Percentiles rank a stretch among this genome's conserved stretches.
Conservation (phyloP, 2,329 filamentous ascomycete species). For the Neofusicoccum kwambonambiense region DNA sequence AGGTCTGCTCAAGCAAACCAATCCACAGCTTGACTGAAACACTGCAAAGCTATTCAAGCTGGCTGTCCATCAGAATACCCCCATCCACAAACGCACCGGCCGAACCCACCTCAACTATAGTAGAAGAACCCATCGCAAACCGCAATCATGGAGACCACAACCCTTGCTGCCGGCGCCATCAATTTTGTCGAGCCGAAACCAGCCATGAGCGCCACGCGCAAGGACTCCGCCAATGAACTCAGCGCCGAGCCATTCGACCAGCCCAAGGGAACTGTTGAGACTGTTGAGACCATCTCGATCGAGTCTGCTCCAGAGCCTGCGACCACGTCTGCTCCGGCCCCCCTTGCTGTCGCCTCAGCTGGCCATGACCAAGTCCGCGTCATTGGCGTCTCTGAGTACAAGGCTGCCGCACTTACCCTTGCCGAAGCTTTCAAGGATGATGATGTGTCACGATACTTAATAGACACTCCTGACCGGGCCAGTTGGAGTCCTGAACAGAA, state of each 20-base stretch:
- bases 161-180: slow-evolving; percentile 30
- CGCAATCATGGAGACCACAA: slow-evolving; percentile 48
- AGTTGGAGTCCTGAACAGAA: slow-evolving; percentile 64
- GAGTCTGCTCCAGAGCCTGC: slow-evolving; percentile 29
- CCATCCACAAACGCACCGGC: slow-evolving; percentile 47
- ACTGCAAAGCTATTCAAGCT: slow-evolving; percentile 38
- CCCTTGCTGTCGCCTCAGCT: slow-evolving; percentile 19
- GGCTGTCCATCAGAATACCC: slow-evolving; percentile 37
- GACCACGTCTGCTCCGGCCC: slow-evolving; percentile 21
- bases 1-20: background rate
- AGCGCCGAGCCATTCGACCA: background rate
- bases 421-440: slow-evolving; percentile 77
- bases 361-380: slow-evolving; percentile 56
- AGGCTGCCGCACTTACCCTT: slow-evolving; percentile 68
- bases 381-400: slow-evolving; percentile 65
- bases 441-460: slow-evolving; percentile 70
- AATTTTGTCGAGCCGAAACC: slow-evolving; percentile 36
- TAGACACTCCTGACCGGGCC: slow-evolving; percentile 68
- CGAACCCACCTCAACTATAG: slow-evolving; percentile 47
- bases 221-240: slow-evolving; percentile 18
- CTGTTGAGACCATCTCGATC: slow-evolving; percentile 30
- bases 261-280: slow-evolving; percentile 20
- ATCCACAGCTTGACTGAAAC: background rate
- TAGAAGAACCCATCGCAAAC: slow-evolving; percentile 38
- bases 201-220: slow-evolving; percentile 33